A percentile compares a stretch with the other conserved stretches of the same genome.
Evolutionary conservation across 208 protist species (phyloP).

Genomic region (Crithidia mellificae): DNA sequence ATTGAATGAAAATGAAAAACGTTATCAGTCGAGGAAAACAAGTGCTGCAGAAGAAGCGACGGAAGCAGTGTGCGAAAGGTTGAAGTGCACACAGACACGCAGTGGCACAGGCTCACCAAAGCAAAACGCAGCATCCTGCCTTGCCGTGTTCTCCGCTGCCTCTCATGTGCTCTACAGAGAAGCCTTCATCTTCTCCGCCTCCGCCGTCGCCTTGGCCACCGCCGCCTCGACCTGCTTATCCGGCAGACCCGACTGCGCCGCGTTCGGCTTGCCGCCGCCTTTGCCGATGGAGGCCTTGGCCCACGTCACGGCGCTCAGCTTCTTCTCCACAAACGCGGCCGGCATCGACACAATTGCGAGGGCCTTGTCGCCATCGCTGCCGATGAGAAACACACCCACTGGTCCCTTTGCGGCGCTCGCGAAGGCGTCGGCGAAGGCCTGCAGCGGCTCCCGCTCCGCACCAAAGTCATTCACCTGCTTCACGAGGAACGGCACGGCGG

Average conservation of each 20-base stretch:
- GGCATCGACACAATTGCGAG: slow-evolving; percentile 77
- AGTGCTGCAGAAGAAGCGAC: too few species aligned
- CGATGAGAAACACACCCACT: slow-evolving; percentile 79
- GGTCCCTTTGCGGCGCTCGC: slow-evolving; percentile 46
- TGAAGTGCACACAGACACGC: too few species aligned
- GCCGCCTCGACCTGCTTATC: slow-evolving; percentile 44
- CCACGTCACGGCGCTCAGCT: slow-evolving; percentile 85
- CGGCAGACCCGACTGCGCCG: slow-evolving; percentile 85
- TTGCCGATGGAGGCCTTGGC: slow-evolving; percentile 85
- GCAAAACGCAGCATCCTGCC: too few species aligned
- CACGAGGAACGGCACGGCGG: slow-evolving; percentile 56
- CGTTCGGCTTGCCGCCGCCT: slow-evolving; percentile 88
- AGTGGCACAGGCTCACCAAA: too few species aligned
- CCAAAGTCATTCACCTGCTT: slow-evolving; percentile 53
- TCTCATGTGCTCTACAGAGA: slow-evolving; percentile 31
- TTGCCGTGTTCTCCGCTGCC: too few species aligned
- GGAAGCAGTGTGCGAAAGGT: too few species aligned
- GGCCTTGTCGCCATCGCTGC: slow-evolving; percentile 66
- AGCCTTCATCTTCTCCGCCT: slow-evolving; percentile 73
- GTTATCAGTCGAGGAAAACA: too few species aligned
- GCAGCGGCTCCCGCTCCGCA: slow-evolving; percentile 84
- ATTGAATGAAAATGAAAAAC: too few species aligned
- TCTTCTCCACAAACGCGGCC: slow-evolving; percentile 67
- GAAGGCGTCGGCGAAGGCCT: slow-evolving; percentile 83
- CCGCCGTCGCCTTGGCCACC: slow-evolving; percentile 56